Base-by-base conservation (phyloP, 2,329 filamentous ascomycete genomes). In the Sporothrix variecibatus region DNA sequence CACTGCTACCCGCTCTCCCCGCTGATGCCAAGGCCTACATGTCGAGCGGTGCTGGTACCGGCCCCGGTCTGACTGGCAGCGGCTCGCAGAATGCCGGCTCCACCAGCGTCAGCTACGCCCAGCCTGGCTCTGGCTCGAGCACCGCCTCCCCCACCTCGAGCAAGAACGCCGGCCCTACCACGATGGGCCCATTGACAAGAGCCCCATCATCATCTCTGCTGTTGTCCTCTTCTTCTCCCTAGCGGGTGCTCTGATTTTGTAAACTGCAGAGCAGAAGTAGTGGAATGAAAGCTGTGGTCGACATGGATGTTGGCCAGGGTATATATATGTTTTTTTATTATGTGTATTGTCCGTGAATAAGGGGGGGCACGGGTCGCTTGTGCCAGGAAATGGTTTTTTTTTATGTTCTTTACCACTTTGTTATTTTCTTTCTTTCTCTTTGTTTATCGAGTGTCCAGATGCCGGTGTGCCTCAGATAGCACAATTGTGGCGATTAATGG, bases 71-170 rank as follows among this genome's bases (percentile, higher is more conserved):
- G 20, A 81, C 81, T 3, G 87, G 87, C 6, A 78, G 80, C 26
- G 88, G 88, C 31, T 90, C 88, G 28, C 88, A 90, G 82, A 84
- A 86, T 69, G 84, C 85, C 12, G 83, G 82, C 6, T 84, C 84
- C 72, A 83, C 86, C 62, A 85, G 86, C 53, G 86, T 86, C 20
- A 83, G 83, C 49, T 81, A 82, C 71, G 83, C 83, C 49, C 64
- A 77, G 0, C 80, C 83, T 31, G 83, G 83, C 51, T 84, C 83
- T 40, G 84, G 82, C 46, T 81, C 80, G 23, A 79, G 82, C 69
- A 80, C 80, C 5, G 80, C 80, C 12, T 77, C 78, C 7, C 79
- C 81, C 31, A 75, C 78, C 8, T 79, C 81, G 31, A 75, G 76
- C 67, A 78, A 76, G 43, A 80, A 75, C 28, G 80, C 78, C 53